Percentiles rank a stretch among this genome's conserved stretches.
Conservation (phyloP, 2,329 filamentous ascomycete species). For the Trichoderma polysporum region DNA sequence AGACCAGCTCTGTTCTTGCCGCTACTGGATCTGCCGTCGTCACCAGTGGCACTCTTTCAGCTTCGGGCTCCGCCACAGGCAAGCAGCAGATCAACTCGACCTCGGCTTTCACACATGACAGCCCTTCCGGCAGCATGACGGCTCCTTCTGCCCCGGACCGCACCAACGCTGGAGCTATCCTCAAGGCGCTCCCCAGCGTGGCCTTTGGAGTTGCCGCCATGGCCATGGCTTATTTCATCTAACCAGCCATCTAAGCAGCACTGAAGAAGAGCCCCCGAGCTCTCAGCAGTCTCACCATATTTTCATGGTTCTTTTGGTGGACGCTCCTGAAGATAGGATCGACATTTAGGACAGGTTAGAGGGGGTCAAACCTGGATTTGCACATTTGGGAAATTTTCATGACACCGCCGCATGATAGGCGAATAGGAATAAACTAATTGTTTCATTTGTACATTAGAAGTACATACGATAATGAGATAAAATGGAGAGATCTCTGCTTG, state of each 20-base stretch:
- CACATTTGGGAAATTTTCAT: constrained; percentile 2
- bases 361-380: constrained; percentile 15
- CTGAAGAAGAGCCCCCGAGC: background rate
- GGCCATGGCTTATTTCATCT: constrained; percentile 31
- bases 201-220: constrained; percentile 31
- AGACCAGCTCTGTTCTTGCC: constrained; percentile 27
- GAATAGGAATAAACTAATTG: constrained; percentile 2
- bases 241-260: constrained; percentile 3
- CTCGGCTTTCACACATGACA: constrained; percentile 27
- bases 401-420: background rate
- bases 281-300: background rate
- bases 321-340: background rate
- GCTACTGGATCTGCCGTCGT: constrained; percentile 21
- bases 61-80: constrained; percentile 21
- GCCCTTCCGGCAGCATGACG: constrained; percentile 23
- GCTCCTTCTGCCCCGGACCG: constrained; percentile 31
- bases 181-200: constrained; percentile 26
- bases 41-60: constrained; percentile 20
- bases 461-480: background rate
- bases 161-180: constrained; percentile 33
- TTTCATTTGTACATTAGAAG: background rate
- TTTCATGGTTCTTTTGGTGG: background rate
- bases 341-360: background rate
- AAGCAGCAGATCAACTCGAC: constrained; percentile 24
- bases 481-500: background rate